Percentiles rank a stretch among this genome's conserved stretches.
Conservation (phyloP, 345 rosid genomes). For the Crucihimalaya himalaica region DNA sequence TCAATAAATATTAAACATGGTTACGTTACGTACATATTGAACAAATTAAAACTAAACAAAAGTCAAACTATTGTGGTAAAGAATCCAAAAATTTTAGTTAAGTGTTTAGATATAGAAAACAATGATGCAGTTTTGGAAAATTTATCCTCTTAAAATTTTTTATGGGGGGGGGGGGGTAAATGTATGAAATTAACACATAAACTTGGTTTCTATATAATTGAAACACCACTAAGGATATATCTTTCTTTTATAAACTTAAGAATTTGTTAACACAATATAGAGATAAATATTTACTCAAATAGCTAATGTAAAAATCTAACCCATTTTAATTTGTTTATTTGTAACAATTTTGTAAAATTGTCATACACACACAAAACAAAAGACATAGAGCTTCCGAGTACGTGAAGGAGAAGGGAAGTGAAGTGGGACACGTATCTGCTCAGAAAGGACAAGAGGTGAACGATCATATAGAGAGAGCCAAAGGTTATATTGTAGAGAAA, state of each 20-base stretch:
- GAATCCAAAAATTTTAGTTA: no score
- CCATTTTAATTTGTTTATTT: not conserved
- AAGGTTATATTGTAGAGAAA: conserved; percentile 24
- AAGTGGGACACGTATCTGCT: conserved; percentile 26
- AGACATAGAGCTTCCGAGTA: conserved; percentile 33
- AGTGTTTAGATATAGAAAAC: no score
- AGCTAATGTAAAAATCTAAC: not conserved
- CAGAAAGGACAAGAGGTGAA: conserved; percentile 32
- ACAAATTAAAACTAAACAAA: no score
- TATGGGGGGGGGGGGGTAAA: no score
- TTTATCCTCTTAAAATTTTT: no score
- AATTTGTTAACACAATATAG: not conserved
- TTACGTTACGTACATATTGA: no score
- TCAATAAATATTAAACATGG: no score
- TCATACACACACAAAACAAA: not conserved
- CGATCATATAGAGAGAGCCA: conserved; percentile 39
- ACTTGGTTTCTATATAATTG: no score
- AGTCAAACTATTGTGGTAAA: no score
- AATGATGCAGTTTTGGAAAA: no score
- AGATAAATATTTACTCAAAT: not conserved
- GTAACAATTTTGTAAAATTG: conserved; percentile 1
- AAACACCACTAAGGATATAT: no score
- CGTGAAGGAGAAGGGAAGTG: conserved; percentile 40
- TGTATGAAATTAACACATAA: not conserved
- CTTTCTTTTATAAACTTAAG: no score